Evolutionary conservation across 2,329 filamentous ascomycete species (phyloP), one percentile per base, ranked within the genome.

Genomic region (Xylariales sp.): DNA sequence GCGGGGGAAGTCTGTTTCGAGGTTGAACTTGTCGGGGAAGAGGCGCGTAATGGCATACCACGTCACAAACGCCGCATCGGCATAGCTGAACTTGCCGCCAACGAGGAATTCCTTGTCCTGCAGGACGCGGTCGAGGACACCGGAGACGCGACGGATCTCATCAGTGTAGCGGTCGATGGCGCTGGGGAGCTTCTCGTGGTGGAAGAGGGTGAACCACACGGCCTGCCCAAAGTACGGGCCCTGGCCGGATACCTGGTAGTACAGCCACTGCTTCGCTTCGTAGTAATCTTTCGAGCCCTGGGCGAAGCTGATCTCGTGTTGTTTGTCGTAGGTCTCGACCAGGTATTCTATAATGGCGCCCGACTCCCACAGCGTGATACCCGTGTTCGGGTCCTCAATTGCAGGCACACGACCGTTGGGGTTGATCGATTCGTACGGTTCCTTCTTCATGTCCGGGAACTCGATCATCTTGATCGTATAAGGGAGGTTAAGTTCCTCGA

Each of bases 191-290:
- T 63, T 64, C 40, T 73, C 67, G 0, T 51, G 52, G 49, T 71
- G 62, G 40, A 60, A 65, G 7, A 37, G 18, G 11, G 29, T 49
- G 51, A 67, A 72, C 67, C 66, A 72, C 19, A 52, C 55, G 1
- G 53, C 54, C 48, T 72, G 69, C 12, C 70, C 70, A 41, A 61
- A 72, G 47, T 72, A 72, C 0, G 68, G 69, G 1, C 67, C 69
- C 44, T 72, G 69, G 6, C 67, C 67, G 3, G 59, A 58, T 28
- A 54, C 53, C 50, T 72, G 67, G 51, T 62, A 69, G 47, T 59
- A 60, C 5, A 72, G 57, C 60, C 64, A 72, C 28, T 68, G 65
- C 41, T 62, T 62, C 4, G 60, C 58, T 3, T 58, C 52, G 42
- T 60, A 64, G 34, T 24, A 49, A 53, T 21, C 69, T 64, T 3